phyloP scores from a whole-genome alignment of 2,329 filamentous ascomycete species.

The Didymella segeticola region DNA sequence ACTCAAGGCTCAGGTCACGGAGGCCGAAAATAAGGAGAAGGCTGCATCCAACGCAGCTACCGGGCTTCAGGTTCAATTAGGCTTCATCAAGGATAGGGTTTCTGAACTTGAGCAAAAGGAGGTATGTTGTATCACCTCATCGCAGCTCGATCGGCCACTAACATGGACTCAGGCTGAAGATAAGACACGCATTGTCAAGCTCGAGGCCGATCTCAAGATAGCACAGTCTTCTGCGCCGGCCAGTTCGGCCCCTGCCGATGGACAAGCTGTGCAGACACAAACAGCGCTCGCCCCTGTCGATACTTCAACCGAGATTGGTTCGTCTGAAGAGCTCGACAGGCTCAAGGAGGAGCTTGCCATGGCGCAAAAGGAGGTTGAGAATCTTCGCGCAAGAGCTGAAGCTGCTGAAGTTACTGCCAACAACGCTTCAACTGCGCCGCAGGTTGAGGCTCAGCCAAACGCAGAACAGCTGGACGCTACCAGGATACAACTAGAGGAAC shows the following conservation, averaged over 20 bases:
- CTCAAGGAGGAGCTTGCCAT: slow-evolving; percentile 50
- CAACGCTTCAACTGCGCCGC: slow-evolving; percentile 11
- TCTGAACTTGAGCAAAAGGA: slow-evolving; percentile 69
- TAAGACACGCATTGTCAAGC: slow-evolving; percentile 47
- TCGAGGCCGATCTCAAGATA: slow-evolving; percentile 42
- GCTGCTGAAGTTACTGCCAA: slow-evolving; percentile 24
- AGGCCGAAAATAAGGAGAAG: slow-evolving; percentile 47
- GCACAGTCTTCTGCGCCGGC: slow-evolving; percentile 29
- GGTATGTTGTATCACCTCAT: slow-evolving; percentile 29
- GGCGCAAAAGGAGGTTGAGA: slow-evolving; percentile 55
- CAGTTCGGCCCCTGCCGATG: slow-evolving; percentile 13
- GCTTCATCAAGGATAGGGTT: slow-evolving; percentile 66
- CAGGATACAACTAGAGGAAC: slow-evolving; percentile 42
- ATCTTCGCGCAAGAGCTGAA: slow-evolving; percentile 49
- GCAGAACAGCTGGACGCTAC: slow-evolving; percentile 50
- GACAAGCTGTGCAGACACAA: slow-evolving; percentile 20
- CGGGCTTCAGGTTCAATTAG: slow-evolving; percentile 47
- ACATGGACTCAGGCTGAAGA: slow-evolving; percentile 44
- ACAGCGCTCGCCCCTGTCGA: slow-evolving; percentile 14
- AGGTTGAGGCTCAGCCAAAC: slow-evolving; percentile 56
- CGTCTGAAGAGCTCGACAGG: slow-evolving; percentile 27
- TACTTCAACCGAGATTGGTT: slow-evolving; percentile 4
- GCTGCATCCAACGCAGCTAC: slow-evolving; percentile 49
- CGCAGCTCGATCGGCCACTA: slow-evolving; percentile 14
- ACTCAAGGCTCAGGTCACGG: slow-evolving; percentile 38